Percentiles rank a stretch among this genome's conserved stretches.
phyloP scores from a whole-genome alignment of 208 protist species.

The Strigomonas galati region DNA sequence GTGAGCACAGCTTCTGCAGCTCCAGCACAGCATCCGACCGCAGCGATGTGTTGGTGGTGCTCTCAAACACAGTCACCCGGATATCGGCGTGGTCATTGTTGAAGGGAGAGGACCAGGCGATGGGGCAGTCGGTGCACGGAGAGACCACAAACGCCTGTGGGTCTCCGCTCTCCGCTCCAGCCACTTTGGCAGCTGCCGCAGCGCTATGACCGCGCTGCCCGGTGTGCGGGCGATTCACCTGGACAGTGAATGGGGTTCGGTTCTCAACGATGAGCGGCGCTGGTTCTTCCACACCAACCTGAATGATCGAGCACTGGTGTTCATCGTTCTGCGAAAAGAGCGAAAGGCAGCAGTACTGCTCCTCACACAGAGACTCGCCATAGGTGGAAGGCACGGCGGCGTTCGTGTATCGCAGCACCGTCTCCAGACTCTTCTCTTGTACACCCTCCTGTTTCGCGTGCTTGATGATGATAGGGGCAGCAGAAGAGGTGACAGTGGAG shows the following conservation, averaged over 20 bases:
- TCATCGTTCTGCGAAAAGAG: conserved; percentile 20
- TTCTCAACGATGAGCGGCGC: conserved; percentile 46
- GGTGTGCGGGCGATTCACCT: conserved; percentile 16
- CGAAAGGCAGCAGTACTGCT: conserved; percentile 37
- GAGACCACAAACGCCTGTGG: neutral
- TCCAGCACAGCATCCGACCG: conserved; percentile 15
- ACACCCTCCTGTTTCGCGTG: neutral
- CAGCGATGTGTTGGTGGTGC: neutral
- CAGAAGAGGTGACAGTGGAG: neutral
- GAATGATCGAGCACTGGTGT: conserved; percentile 19
- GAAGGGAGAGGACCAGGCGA: neutral
- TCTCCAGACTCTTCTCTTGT: neutral
- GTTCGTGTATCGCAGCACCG: neutral
- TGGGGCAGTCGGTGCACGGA: conserved; percentile 1
- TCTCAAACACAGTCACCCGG: conserved; percentile 5
- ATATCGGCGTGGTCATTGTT: neutral
- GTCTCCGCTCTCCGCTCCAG: neutral
- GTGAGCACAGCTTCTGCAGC: conserved; percentile 19
- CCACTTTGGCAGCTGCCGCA: neutral
- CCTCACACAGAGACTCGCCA: neutral
- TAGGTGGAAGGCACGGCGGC: neutral
- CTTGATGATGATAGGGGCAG: neutral
- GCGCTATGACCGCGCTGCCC: neutral
- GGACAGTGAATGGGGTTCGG: conserved; percentile 29
- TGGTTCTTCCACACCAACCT: conserved; percentile 3